Evolutionary conservation across 768 basidiomycete genomes (phyloP).

Genomic region (Kondoa malvinella): DNA sequence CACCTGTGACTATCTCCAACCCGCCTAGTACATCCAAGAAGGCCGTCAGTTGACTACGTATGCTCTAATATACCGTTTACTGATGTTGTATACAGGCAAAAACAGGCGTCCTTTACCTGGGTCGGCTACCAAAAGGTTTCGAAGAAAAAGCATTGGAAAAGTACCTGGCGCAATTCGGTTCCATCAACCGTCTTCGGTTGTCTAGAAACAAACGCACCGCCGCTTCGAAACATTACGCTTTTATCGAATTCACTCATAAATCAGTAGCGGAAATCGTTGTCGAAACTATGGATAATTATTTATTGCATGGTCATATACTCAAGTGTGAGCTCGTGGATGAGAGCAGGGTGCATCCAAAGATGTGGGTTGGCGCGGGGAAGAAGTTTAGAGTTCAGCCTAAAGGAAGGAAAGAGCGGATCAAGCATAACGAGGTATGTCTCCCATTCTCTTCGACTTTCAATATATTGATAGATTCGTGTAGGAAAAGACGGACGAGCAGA

Average conservation of each 20-base stretch:
- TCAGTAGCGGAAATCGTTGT: constrained; percentile 85
- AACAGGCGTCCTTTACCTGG: constrained; percentile 69
- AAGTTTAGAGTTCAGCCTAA: constrained; percentile 67
- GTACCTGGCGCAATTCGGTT: constrained; percentile 90
- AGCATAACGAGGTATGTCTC: constrained; percentile 63
- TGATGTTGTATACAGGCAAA: constrained; percentile 32
- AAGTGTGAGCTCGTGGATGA: constrained; percentile 76
- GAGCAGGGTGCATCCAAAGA: constrained; percentile 73
- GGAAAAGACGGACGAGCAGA: constrained; percentile 58
- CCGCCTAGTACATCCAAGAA: background rate
- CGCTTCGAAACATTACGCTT: constrained; percentile 88
- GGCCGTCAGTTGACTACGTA: background rate
- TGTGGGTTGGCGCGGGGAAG: constrained; percentile 94
- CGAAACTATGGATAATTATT: constrained; percentile 98
- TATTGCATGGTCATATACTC: constrained; percentile 83
- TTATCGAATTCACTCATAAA: constrained; percentile 79
- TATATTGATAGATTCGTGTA: constrained; percentile 28
- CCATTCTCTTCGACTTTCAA: background rate
- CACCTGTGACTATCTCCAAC: background rate
- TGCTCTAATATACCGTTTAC: background rate
- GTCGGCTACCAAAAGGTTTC: constrained; percentile 89
- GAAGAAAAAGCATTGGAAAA: constrained; percentile 83
- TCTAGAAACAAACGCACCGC: constrained; percentile 94
- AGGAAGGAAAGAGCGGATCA: constrained; percentile 50
- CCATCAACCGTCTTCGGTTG: constrained; percentile 66